phyloP scores from a whole-genome alignment of 495 filamentous ascomycete genomes.

The Neurospora hispaniola region DNA sequence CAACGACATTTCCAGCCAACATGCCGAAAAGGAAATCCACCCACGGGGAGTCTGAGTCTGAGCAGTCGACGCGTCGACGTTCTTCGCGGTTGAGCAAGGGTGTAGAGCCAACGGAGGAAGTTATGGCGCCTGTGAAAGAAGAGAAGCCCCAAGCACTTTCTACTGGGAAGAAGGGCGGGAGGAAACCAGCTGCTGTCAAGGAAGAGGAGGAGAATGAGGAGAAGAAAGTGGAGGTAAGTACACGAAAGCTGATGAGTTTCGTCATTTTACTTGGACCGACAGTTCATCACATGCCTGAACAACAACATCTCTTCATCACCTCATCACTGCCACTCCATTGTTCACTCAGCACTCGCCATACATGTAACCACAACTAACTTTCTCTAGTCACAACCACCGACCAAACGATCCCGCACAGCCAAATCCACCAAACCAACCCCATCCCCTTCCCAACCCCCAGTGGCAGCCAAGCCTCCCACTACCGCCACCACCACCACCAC shows the following conservation, averaged over 20 bases:
- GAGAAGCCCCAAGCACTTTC: background rate
- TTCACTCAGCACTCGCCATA: background rate
- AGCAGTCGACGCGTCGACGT: background rate
- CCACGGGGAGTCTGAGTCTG: slow-evolving; percentile 1
- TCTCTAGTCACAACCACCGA: background rate
- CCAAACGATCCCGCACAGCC: slow-evolving; percentile 1
- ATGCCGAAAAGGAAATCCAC: slow-evolving; percentile 34
- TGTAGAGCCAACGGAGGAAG: background rate
- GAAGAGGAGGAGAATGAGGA: background rate
- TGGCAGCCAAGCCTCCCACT: too few species aligned
- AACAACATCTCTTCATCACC: background rate
- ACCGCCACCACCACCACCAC: background rate
- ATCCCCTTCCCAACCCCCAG: background rate
- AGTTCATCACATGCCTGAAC: background rate
- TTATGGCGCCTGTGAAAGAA: background rate
- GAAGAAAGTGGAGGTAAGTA: background rate
- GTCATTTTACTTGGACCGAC: background rate
- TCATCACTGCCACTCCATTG: background rate
- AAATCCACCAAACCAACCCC: background rate
- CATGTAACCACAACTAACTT: too few species aligned
- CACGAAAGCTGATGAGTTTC: background rate
- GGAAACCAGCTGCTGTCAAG: background rate
- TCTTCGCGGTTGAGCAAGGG: background rate
- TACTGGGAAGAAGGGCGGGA: background rate
- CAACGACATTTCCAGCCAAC: background rate